Evolutionary conservation across 176 grass and related monocot genomes (phyloP), one percentile per base, ranked within the genome.

Genomic region (Zoysia japonica): DNA sequence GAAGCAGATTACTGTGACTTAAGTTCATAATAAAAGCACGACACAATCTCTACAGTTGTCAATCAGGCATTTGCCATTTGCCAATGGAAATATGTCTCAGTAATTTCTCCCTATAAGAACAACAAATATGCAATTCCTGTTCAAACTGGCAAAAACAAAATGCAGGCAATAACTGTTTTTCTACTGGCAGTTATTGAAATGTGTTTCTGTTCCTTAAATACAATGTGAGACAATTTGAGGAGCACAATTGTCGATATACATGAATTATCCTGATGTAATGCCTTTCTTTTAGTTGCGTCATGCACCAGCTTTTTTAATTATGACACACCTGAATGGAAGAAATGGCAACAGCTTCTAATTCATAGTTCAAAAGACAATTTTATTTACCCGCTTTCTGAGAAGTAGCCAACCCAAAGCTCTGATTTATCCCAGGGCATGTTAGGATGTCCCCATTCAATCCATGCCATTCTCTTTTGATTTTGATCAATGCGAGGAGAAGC

Each of bases 401-500:
- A 93, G 69, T 92, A 77, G 51, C 94, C 94, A 88, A 93, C 91
- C 94, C 91, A 97, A 68, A 97, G 89, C 82, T 97, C 89, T 76
- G 94, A 86, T 86, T 89, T 97, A 82, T 97, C 94, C 94, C 94
- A 97, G 56, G 84, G 85, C 94, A 97, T 97, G 82, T 90, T 91
- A 70, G 94, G 94, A 78, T 97, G 89, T 65, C 87, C 81, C 94
- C 94, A 97, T 45, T 97, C 91, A 77, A 97, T 91, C 94, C 94
- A 97, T 71, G 89, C 89, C 72, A 97, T 93, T 46, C 87, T 76
- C 48, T 79, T 97, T 47, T 79, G 81, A 61, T 44, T 90, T 66
- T 84, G 89, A 85, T 97, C 89, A 84, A 97, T 85, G 47, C 94
- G 89, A 74, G 94, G 94, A 88, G 90, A 97, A 48, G 94, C 91